A percentile compares a stretch with the other conserved stretches of the same genome.
These are phyloP conservation scores for Rauvolfia tetraphylla DNA, from an alignment of 257 asterid genomes.

Conservation along the genomic window DNA sequence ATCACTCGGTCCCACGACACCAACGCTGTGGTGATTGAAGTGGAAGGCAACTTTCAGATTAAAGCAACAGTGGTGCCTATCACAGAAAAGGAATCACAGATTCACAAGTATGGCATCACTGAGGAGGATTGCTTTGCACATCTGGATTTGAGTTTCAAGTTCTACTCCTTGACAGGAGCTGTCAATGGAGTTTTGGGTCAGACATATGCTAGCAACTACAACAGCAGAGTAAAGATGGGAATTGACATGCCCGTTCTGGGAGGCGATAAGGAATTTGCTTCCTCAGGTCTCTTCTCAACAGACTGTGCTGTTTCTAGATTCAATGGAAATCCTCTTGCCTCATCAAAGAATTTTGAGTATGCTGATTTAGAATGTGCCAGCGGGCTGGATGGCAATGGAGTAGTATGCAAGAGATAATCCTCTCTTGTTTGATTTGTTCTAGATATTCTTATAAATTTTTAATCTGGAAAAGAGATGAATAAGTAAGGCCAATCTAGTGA, in stretches of 20 bases:
- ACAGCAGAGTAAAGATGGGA: slow-evolving; percentile 79
- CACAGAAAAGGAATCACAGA: slow-evolving; percentile 48
- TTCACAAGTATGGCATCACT: slow-evolving; percentile 65
- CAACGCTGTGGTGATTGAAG: slow-evolving; percentile 19
- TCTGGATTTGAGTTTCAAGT: slow-evolving; percentile 74
- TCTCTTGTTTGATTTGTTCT: background rate
- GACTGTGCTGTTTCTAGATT: slow-evolving; percentile 68
- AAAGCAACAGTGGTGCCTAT: slow-evolving; percentile 66
- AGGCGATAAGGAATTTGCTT: slow-evolving; percentile 55
- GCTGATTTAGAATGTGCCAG: slow-evolving; percentile 53
- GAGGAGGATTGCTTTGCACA: slow-evolving; percentile 77
- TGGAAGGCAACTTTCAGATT: slow-evolving; percentile 67
- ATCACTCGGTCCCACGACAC: background rate
- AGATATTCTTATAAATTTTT: background rate
- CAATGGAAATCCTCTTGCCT: slow-evolving; percentile 18
- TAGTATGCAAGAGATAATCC: slow-evolving; percentile 65
- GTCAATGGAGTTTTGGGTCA: slow-evolving; percentile 79
- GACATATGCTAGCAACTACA: slow-evolving; percentile 58
- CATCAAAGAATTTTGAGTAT: slow-evolving; percentile 13
- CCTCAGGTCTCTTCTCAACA: slow-evolving; percentile 55
- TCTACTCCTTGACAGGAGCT: slow-evolving; percentile 50
- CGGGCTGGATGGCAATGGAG: slow-evolving; percentile 55
- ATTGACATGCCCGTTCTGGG: slow-evolving; percentile 80
- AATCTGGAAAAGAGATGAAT: background rate
- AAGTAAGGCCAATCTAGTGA: slow-evolving; percentile 1